Base-by-base conservation (phyloP, 2,329 filamentous ascomycete species). In the Ascochyta viciae-villosae region DNA sequence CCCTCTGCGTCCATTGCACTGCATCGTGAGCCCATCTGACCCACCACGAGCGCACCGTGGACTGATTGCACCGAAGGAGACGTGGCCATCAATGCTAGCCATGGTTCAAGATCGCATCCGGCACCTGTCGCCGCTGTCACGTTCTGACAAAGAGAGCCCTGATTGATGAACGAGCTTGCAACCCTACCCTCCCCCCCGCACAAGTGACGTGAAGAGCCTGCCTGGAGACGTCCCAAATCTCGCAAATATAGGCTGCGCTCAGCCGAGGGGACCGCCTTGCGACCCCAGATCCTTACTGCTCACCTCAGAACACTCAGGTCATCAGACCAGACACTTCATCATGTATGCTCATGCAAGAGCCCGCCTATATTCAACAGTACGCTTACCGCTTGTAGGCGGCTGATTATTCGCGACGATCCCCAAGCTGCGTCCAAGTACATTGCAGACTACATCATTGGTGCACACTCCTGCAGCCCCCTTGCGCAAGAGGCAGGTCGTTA, bases 381-480 rank as follows among this genome's bases (percentile, higher is more conserved):
- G 65, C 70, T 74, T 60, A 75, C 69, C 50, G 46, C 52, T 57
- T 65, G 33, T 67, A 95, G 91, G 91, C 88, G 90, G 80, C 85
- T 95, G 71, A 93, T 95, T 76, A 90, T 95, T 73, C 85, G 90
- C 74, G 87, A 93, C 74, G 83, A 91, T 69, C 82, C 88, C 65
- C 76, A 82, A 50, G 80, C 83, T 60, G 89, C 89, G 53, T 91
- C 90, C 70, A 81, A 83, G 66, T 92, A 93, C 76, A 89, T 93
- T 64, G 89, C 90, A 59, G 87, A 91, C 75, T 92, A 94, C 77
- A 89, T 95, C 67, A 86, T 93, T 77, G 82, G 86, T 88, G 81
- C 65, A 48, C 60, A 40, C 24, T 40, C 50, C 50, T 40, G 58
- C 50, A 44, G 3, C 48, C 53, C 58, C 66, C 65, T 70, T 64